Conservation (phyloP, 306 rosid genomes). For the Trifolium subterraneum region DNA sequence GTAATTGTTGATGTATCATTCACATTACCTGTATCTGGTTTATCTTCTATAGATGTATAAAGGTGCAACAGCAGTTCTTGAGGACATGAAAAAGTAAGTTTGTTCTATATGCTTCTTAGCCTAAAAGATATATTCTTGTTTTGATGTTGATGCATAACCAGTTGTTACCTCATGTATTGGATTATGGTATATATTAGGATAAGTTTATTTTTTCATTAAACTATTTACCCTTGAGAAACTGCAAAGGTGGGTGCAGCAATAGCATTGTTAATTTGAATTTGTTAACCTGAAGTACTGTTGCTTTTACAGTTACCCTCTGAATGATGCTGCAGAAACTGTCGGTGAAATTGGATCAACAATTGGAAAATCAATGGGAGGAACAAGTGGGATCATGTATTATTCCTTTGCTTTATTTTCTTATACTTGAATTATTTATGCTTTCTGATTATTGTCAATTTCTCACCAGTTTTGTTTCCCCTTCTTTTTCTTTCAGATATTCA, state of each 20-base stretch:
- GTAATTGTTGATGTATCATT: constrained; percentile 35
- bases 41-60: constrained; percentile 70
- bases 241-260: constrained; percentile 27
- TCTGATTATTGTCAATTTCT: constrained; percentile 19
- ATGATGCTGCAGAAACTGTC: constrained; percentile 88
- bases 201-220: not conserved
- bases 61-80: constrained; percentile 85
- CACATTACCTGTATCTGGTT: constrained; percentile 38
- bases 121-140: constrained; percentile 27
- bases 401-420: constrained; percentile 26
- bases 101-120: constrained; percentile 34
- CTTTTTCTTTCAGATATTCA: constrained; percentile 57
- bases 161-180: constrained; percentile 23
- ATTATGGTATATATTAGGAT: constrained; percentile 18
- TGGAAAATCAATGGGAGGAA: constrained; percentile 92
- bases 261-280: constrained; percentile 37
- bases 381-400: constrained; percentile 89
- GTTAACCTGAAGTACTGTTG: constrained; percentile 36
- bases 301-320: constrained; percentile 85
- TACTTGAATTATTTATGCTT: constrained; percentile 31
- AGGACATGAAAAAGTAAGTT: constrained; percentile 77
- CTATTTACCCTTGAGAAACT: not conserved
- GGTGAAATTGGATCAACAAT: constrained; percentile 82
- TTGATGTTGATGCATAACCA: not conserved
- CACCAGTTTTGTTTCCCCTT: not conserved